Conservation (phyloP, 441 rosid genomes). For the Omphalea diandra region DNA sequence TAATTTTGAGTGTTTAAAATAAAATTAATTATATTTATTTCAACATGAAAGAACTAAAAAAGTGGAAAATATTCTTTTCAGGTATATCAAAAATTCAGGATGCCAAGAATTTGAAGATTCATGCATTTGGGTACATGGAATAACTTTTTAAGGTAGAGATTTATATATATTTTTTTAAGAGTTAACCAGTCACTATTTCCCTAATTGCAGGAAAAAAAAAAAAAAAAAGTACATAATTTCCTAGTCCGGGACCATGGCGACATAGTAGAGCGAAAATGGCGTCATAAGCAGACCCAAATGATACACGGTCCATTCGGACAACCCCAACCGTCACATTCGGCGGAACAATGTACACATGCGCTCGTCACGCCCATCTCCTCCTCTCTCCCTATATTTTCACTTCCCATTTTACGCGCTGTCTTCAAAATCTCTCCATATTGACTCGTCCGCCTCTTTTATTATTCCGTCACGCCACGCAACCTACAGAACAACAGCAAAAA, state of each 20-base stretch:
- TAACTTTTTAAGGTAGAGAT: no score
- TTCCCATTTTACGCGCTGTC: conserved; percentile 3
- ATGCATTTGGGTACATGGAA: no score
- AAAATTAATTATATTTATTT: no score
- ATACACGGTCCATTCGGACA: background rate
- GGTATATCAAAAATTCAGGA: no score
- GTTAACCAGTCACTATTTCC: no score
- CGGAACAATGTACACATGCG: conserved; percentile 24
- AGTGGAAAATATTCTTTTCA: no score
- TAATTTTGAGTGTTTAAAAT: no score
- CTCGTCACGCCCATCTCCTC: background rate
- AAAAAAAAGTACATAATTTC: no score
- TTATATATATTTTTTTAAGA: no score
- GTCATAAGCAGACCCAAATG: background rate
- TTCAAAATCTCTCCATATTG: background rate
- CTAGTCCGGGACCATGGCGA: background rate
- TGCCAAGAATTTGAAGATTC: no score
- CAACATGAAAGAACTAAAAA: no score
- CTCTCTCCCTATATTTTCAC: background rate
- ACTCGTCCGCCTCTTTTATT: background rate
- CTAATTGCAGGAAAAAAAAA: no score
- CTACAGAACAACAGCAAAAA: background rate
- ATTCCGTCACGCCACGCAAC: background rate
- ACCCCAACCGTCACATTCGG: background rate
- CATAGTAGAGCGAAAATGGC: background rate